Percentiles rank a stretch among this genome's conserved stretches.
phyloP scores from a whole-genome alignment of 148 eudicot genomes.

The Arbutus unedo region DNA sequence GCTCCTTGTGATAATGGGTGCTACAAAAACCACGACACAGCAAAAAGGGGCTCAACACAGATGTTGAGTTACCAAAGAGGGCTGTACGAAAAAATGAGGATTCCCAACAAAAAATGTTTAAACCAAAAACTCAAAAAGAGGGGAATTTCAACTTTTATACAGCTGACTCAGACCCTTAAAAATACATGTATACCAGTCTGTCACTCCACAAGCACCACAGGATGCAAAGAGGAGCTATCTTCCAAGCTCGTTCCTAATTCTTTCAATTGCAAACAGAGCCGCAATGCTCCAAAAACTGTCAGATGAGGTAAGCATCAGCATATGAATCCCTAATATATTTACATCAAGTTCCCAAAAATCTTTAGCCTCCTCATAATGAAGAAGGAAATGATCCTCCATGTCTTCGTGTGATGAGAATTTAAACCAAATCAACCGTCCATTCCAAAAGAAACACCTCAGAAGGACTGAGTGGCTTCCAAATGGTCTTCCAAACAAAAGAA shows the following conservation, averaged over 20 bases:
- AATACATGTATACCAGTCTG: not conserved
- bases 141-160: not conserved
- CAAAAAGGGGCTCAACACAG: not conserved
- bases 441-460: not conserved
- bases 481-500: not conserved
- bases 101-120: not conserved
- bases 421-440: not conserved
- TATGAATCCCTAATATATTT: not conserved
- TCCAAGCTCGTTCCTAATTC: not conserved
- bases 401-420: not conserved
- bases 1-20: no score
- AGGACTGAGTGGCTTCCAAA: not conserved
- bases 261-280: not conserved
- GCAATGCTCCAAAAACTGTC: not conserved
- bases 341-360: not conserved
- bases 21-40: not conserved
- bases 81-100: not conserved
- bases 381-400: not conserved
- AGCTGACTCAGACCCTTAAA: not conserved
- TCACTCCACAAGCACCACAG: not conserved
- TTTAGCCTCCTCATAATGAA: not conserved
- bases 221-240: not conserved
- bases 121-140: not conserved
- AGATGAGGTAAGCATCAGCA: not conserved
- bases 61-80: not conserved